Evolutionary conservation across 2,329 filamentous ascomycete species (phyloP).

Genomic region (Aspergillus sojae): DNA sequence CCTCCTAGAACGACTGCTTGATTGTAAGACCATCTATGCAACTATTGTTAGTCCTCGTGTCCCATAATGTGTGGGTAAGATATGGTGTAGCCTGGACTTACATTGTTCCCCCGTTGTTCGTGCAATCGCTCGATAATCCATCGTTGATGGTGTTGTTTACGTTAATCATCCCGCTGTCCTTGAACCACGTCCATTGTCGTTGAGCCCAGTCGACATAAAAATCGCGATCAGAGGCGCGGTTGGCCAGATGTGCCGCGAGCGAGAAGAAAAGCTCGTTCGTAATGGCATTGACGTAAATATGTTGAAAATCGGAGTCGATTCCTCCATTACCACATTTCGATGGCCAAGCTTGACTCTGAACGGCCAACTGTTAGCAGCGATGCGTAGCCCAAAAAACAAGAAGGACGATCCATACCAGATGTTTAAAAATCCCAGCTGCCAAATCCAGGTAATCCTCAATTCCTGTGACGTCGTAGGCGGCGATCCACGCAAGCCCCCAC

Average conservation of each 20-base stretch:
- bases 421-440: conserved; percentile 53
- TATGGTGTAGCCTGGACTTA: conserved; percentile 9
- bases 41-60: background rate
- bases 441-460: conserved; percentile 49
- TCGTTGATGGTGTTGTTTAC: conserved; percentile 56
- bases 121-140: conserved; percentile 54
- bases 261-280: conserved; percentile 61
- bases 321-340: conserved; percentile 49
- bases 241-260: conserved; percentile 59
- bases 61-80: background rate
- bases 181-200: conserved; percentile 56
- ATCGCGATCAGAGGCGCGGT: conserved; percentile 43
- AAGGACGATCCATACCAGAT: conserved; percentile 38
- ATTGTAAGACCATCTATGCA: conserved; percentile 56
- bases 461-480: conserved; percentile 56
- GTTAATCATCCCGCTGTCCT: conserved; percentile 51
- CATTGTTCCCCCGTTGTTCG: conserved; percentile 48
- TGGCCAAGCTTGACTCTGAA: conserved; percentile 41
- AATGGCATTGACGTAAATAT: conserved; percentile 56
- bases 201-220: conserved; percentile 52
- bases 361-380: background rate
- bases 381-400: background rate
- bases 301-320: conserved; percentile 52
- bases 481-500: conserved; percentile 59
- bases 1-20: conserved; percentile 64